Evolutionary conservation across 768 basidiomycete species (phyloP).

Genomic region (Psilocybe cyanescens): DNA sequence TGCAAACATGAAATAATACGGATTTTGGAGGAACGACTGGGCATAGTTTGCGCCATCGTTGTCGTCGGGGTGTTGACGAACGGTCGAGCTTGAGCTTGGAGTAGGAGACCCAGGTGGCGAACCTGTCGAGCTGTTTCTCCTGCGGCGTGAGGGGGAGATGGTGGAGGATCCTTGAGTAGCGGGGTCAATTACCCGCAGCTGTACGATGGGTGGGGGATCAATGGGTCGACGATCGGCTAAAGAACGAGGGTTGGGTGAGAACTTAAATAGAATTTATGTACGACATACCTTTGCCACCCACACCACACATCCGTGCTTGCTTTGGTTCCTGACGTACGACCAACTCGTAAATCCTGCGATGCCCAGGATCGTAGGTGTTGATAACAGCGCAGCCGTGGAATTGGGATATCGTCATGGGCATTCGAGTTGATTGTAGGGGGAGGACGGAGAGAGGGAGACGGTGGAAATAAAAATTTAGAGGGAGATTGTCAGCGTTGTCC

Average conservation of each 20-base stretch:
- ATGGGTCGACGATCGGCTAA: conserved; percentile 93
- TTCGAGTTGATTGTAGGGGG: not conserved
- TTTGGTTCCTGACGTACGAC: conserved; percentile 90
- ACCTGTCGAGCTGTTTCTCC: conserved; percentile 22
- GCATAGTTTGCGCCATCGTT: conserved; percentile 44
- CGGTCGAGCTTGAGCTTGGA: conserved; percentile 21
- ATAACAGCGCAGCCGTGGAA: conserved; percentile 25
- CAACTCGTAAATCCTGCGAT: conserved; percentile 79
- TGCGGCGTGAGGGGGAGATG: conserved; percentile 17
- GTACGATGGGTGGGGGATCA: conserved; percentile 97
- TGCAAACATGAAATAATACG: conserved; percentile 97
- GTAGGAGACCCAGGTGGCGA: conserved; percentile 23
- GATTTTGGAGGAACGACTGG: conserved; percentile 80
- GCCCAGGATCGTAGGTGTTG: conserved; percentile 21
- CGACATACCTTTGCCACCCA: conserved; percentile 72
- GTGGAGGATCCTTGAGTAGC: conserved; percentile 17
- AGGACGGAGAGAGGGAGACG: not conserved
- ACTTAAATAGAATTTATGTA: not conserved
- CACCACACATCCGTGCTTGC: conserved; percentile 89
- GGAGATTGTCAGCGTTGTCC: conserved; percentile 5
- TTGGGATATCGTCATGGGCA: conserved; percentile 26
- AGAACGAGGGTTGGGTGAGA: conserved; percentile 4
- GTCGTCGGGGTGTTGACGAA: conserved; percentile 29
- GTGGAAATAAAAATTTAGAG: not conserved
- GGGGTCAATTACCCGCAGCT: conserved; percentile 87